A percentile compares a stretch with the other conserved stretches of the same genome.
Conservation (phyloP, 441 rosid species). For the Euphorbia schlechtendalii region DNA sequence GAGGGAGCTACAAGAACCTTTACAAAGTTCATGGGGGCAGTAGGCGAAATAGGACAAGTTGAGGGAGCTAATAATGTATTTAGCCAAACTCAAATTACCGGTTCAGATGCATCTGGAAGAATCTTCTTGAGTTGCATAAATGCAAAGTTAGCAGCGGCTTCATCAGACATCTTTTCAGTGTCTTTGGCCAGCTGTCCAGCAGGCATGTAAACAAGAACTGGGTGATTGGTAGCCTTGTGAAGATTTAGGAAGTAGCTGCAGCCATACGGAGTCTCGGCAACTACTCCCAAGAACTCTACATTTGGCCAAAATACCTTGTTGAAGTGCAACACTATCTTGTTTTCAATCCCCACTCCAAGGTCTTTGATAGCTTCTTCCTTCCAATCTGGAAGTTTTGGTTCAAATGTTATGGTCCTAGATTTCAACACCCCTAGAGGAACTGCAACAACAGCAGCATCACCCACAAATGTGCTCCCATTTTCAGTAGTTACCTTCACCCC, state of each 20-base stretch:
- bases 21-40: no score
- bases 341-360: conserved; percentile 91
- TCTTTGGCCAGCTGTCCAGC: conserved; percentile 96
- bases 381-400: conserved; percentile 92
- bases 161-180: conserved; percentile 91
- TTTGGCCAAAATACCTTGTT: conserved; percentile 94
- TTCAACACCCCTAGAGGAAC: conserved; percentile 92
- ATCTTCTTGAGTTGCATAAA: conserved; percentile 75
- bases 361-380: conserved; percentile 81
- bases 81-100: conserved; percentile 48
- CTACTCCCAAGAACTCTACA: conserved; percentile 94
- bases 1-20: no score
- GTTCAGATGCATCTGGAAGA: conserved; percentile 78
- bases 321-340: conserved; percentile 75
- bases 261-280: conserved; percentile 77
- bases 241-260: conserved; percentile 96
- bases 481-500: conserved; percentile 87
- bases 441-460: conserved; percentile 78
- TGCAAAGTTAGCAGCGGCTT: conserved; percentile 83
- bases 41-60: no score
- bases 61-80: no score
- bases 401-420: conserved; percentile 53
- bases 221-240: conserved; percentile 86
- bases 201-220: conserved; percentile 93
- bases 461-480: conserved; percentile 55